These are phyloP conservation scores for Hypoxylon sp. DNA, from an alignment of 2,329 filamentous ascomycete species.

Conservation along the genomic window DNA sequence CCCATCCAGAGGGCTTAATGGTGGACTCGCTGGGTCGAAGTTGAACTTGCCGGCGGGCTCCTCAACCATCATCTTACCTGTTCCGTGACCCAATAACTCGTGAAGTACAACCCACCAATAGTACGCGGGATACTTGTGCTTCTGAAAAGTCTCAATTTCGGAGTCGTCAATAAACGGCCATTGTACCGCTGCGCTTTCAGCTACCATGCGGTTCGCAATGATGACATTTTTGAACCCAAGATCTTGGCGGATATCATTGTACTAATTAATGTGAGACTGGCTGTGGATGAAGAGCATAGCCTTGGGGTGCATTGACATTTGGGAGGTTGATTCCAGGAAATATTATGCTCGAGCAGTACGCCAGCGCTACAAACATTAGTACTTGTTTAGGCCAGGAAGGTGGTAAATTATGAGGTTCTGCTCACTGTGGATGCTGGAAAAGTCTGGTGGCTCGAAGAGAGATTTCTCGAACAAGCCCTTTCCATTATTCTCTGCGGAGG, in stretches of 20 bases:
- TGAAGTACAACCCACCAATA: slow-evolving; percentile 78
- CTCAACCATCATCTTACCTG: slow-evolving; percentile 68
- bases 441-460: slow-evolving; percentile 75
- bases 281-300: neutral
- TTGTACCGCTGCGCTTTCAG: slow-evolving; percentile 55
- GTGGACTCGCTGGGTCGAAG: slow-evolving; percentile 65
- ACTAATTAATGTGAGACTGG: slow-evolving; percentile 43
- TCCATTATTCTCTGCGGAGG: slow-evolving; percentile 49
- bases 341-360: slow-evolving; percentile 54
- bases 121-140: slow-evolving; percentile 70
- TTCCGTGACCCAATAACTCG: slow-evolving; percentile 71
- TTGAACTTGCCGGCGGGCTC: slow-evolving; percentile 62
- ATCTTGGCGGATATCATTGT: slow-evolving; percentile 65
- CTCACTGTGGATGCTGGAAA: slow-evolving; percentile 73
- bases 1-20: slow-evolving; percentile 62
- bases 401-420: slow-evolving; percentile 49
- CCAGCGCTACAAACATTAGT: slow-evolving; percentile 46
- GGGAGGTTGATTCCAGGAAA: slow-evolving; percentile 55
- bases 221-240: slow-evolving; percentile 72
- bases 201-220: slow-evolving; percentile 64
- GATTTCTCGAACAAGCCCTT: slow-evolving; percentile 73
- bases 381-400: neutral
- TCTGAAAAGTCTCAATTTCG: slow-evolving; percentile 68
- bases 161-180: slow-evolving; percentile 66
- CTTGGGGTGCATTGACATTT: slow-evolving; percentile 46